Evolutionary conservation across 2,329 filamentous ascomycete genomes (phyloP), one percentile per base, ranked within the genome.

Genomic region (Sphaerulina musiva): DNA sequence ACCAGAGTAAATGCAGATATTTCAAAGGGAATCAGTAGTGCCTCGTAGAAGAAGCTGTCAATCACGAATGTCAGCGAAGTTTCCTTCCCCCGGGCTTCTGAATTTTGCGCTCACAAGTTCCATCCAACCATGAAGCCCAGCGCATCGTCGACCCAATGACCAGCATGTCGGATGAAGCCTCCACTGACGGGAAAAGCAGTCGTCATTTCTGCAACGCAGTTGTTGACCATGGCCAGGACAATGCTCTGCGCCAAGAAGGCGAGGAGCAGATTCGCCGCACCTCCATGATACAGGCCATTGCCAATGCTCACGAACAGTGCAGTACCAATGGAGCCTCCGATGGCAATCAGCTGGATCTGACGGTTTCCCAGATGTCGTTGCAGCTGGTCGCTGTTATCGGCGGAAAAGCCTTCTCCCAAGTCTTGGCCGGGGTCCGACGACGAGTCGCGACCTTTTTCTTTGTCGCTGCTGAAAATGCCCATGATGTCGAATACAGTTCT

Each of bases 121-220:
- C 59, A 61, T n/a, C 59, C 59, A 11, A 57, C 59, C 66, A 76
- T 76, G 62, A 85, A 84, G 31, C 82, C 81, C 20, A 81, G 71
- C 6, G 82, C 75, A 12, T 84, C 81, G 65, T 85, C 83, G 9
- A 81, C 80, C 79, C 80, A 85, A 59, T 81, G 73, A 29, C 81
- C 81, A 3, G 81, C 81, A 62, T 84, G 75, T 55, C 82, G 80
- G 59, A 86, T 78, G 65, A 84, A 85, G 2, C 80, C 80, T 58
- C 82, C 82, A 41, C 76, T 78, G 45, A 86, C 76, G 23, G 83
- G 83, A 75, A 83, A 81, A 58, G 78, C 79, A 38, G 76, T 75
- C 31, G 74, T 78, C 82, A 86, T 85, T 67, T 86, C 83, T 7
- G 83, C 82, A 55, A 84, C 74, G 57, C 76, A 78, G 64, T 84